Evolutionary conservation across 2,329 filamentous ascomycete species (phyloP).

Genomic region (Biscogniauxia marginata): DNA sequence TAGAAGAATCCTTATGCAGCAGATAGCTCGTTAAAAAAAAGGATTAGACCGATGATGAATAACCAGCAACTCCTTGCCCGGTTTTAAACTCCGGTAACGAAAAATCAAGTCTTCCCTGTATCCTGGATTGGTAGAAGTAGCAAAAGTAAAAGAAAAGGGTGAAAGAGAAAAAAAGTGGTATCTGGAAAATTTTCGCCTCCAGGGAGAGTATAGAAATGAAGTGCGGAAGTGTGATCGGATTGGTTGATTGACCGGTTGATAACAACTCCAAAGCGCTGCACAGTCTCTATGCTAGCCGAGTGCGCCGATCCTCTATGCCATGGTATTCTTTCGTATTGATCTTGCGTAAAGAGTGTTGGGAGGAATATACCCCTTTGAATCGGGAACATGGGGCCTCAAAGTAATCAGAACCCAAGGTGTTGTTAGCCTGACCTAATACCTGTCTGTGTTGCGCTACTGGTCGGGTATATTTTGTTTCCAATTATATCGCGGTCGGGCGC

Average conservation of each 20-base stretch:
- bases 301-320: constrained; percentile 14
- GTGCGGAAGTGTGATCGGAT: neutral
- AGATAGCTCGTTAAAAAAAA: neutral
- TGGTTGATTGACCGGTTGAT: neutral
- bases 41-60: neutral
- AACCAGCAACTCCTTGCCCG: neutral
- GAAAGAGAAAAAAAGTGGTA: constrained; percentile 6
- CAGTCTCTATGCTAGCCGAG: constrained; percentile 15
- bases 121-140: neutral
- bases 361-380: neutral
- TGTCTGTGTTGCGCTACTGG: neutral
- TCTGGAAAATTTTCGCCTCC: constrained; percentile 9
- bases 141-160: constrained; percentile 2
- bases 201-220: constrained; percentile 13
- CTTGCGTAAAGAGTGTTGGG: neutral
- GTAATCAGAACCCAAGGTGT: neutral
- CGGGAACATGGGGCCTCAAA: neutral
- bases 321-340: constrained; percentile 6
- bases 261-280: constrained; percentile 7
- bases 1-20: neutral
- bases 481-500: neutral
- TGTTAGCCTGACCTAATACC: neutral
- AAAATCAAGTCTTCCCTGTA: constrained; percentile 7
- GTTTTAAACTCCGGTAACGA: constrained; percentile 11
- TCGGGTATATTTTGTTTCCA: neutral